phyloP scores from a whole-genome alignment of 306 rosid genomes.

The Cucurbita moschata region DNA sequence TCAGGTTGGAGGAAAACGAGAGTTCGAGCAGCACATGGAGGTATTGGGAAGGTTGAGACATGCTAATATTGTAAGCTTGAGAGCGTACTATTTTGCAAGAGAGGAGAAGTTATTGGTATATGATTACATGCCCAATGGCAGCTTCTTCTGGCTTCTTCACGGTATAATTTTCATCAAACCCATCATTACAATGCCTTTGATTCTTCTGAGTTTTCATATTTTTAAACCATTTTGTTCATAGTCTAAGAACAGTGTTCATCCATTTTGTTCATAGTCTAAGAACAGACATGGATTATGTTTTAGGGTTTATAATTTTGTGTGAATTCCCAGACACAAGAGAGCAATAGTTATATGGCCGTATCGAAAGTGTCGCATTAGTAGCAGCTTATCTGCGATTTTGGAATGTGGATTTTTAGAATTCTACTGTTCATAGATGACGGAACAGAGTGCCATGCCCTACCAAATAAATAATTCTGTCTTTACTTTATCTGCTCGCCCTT shows the following conservation, averaged over 20 bases:
- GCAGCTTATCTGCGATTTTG: not conserved
- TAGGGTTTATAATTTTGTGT: not conserved
- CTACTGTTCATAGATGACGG: not conserved
- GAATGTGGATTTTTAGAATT: not conserved
- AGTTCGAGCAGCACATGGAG: slow-evolving; percentile 72
- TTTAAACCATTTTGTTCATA: not conserved
- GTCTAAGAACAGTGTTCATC: not conserved
- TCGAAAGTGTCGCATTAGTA: not conserved
- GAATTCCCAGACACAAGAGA: not conserved
- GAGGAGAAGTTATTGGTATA: slow-evolving; percentile 71
- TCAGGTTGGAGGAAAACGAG: slow-evolving; percentile 48
- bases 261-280: not conserved
- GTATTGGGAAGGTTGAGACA: slow-evolving; percentile 47
- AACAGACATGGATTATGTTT: not conserved
- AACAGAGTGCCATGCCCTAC: not conserved
- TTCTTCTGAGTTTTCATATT: not conserved
- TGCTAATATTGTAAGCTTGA: slow-evolving; percentile 35
- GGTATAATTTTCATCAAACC: slow-evolving; percentile 25
- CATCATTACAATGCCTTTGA: not conserved
- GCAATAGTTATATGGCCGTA: not conserved
- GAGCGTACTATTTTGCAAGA: slow-evolving; percentile 64
- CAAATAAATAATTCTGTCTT: slow-evolving; percentile 10
- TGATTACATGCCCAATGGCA: slow-evolving; percentile 70
- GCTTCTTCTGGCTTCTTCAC: slow-evolving; percentile 79
- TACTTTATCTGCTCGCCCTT: slow-evolving; percentile 12